Evolutionary conservation across 257 asterid species (phyloP).

Genomic region (Capsicum chinense): DNA sequence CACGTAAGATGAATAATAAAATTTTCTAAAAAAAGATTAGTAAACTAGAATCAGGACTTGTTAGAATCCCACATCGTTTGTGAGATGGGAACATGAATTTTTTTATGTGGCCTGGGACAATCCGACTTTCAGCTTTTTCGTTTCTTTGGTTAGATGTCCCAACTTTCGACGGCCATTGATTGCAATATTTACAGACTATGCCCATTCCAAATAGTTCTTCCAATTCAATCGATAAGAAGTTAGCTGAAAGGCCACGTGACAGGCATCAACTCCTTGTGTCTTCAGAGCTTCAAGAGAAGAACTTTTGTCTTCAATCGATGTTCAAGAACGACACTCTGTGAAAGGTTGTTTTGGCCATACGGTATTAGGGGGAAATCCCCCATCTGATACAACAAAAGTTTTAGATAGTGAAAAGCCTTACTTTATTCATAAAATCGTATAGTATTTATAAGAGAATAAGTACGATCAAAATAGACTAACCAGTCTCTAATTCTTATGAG

Average conservation of each 20-base stretch:
- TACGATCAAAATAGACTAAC: neutral
- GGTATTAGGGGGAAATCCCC: neutral
- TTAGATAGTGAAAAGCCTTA: neutral
- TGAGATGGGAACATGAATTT: too few relatives aligned
- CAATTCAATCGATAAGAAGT: neutral
- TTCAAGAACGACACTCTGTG: neutral
- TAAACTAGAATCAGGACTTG: neutral
- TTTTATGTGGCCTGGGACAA: too few relatives aligned
- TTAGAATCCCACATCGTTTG: too few relatives aligned
- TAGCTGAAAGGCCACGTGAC: neutral
- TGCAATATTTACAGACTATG: neutral
- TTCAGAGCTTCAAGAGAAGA: neutral
- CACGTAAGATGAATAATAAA: neutral
- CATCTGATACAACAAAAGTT: neutral
- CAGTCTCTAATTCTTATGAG: neutral
- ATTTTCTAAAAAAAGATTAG: too few relatives aligned
- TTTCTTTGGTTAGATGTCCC: neutral
- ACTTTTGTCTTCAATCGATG: neutral
- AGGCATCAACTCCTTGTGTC: neutral
- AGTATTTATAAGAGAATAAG: neutral
- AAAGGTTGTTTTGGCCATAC: neutral
- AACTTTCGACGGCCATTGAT: neutral
- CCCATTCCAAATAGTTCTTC: slow-evolving; percentile 10
- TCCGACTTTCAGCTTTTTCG: too few relatives aligned
- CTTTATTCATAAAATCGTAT: neutral